Base-by-base conservation (phyloP, 2,329 filamentous ascomycete genomes). In the Mycosphaerelloides madeirae region DNA sequence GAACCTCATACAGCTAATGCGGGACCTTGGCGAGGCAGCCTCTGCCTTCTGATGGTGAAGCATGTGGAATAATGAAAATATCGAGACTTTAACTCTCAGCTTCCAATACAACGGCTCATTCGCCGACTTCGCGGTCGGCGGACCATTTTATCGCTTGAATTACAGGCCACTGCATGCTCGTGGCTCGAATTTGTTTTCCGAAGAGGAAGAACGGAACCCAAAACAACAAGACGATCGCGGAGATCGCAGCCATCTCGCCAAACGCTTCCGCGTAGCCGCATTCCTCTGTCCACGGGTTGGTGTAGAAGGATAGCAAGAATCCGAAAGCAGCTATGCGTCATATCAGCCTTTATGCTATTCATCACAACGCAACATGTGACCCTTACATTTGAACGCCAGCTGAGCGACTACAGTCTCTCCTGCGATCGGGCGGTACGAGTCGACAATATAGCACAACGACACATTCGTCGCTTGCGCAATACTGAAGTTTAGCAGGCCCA, bases 241-340 rank as follows among this genome's bases (percentile, higher is more conserved):
- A 64, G 35, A 80, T 79, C 9, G 69, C 76, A 6, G 76, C 77
- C 77, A 81, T 80, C n/a, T 70, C 66, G 3, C 77, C 76, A 49
- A 72, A 81, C 2, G 77, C 71, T 29, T 68, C 63, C 11, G 65
- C 49, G 53, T 80, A 80, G 1, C 78, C 78, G 1, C 61, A 61
- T 44, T 67, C 22, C 6, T 66, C 61, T 29, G 81, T 70, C 78
- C 78, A 81, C 0, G 75, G 70, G 54, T 81, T 81, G 1, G 76
- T 80, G 56, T 80, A 80, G 56, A 81, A 81, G 0, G 73, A 77
- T 1, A 81, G 65, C 1, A 80, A 63, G 56, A 81, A 81, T 3
- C 76, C 77, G 54, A 81, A 79, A 6, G 72, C 58, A 13, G 75
- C 72, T 43, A 15, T 16, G 4, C 18, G 6, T 29, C 11, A 16